Conservation (phyloP, 163 green algal species). For the Chlorella variabilis region DNA sequence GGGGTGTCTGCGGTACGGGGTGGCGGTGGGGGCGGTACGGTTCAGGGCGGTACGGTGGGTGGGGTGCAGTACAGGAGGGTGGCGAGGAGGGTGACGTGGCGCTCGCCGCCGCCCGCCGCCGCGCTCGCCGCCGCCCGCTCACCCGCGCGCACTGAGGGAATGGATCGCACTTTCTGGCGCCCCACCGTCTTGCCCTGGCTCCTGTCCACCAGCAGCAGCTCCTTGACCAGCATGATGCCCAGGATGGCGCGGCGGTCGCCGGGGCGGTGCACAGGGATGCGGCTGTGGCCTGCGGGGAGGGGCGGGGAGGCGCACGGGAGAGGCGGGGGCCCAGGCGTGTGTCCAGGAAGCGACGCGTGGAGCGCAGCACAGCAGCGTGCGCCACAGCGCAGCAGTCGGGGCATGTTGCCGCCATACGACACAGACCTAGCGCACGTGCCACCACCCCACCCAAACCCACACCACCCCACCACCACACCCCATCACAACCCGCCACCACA, state of each 20-base stretch:
- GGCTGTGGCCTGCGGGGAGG: slow-evolving; percentile 65
- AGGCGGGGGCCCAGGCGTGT: too few species aligned
- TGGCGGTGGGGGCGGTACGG: background rate
- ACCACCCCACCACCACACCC: too few species aligned
- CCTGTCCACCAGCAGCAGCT: slow-evolving; percentile 70
- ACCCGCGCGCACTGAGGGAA: slow-evolving; percentile 60
- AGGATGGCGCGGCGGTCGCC: slow-evolving; percentile 65
- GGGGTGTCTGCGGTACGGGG: slow-evolving; percentile 53
- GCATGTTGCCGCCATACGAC: too few species aligned
- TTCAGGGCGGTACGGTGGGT: background rate
- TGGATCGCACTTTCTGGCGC: slow-evolving; percentile 59
- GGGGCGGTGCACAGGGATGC: slow-evolving; percentile 80
- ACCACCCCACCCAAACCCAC: background rate
- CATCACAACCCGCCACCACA: too few species aligned
- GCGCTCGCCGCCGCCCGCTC: background rate
- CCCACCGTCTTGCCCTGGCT: slow-evolving; percentile 36
- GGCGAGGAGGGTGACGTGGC: too few species aligned
- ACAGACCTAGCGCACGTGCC: too few species aligned
- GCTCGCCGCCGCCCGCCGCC: background rate
- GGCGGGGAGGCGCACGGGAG: background rate
- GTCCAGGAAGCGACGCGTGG: too few species aligned
- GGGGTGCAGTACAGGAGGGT: background rate
- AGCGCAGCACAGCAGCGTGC: too few species aligned
- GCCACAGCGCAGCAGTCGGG: too few species aligned
- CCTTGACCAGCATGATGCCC: slow-evolving; percentile 71